phyloP scores from a whole-genome alignment of 352 stramenopile species.

The Plasmopara viticola region DNA sequence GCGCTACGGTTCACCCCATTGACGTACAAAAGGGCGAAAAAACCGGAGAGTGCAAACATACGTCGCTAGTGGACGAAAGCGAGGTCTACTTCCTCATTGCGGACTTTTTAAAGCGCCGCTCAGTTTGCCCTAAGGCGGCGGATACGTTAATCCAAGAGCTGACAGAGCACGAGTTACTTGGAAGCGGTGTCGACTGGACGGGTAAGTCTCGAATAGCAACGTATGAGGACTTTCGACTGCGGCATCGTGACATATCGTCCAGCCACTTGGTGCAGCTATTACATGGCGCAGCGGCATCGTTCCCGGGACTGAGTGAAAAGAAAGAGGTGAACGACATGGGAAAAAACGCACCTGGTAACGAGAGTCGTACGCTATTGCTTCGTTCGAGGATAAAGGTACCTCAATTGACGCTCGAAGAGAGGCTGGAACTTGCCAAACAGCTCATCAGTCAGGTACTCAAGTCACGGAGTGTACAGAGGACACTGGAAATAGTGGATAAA shows the following conservation, averaged over 20 bases:
- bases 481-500: slow-evolving; percentile 47
- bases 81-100: slow-evolving; percentile 85
- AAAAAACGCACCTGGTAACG: slow-evolving; percentile 8
- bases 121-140: slow-evolving; percentile 53
- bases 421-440: slow-evolving; percentile 45
- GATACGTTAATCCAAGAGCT: slow-evolving; percentile 64
- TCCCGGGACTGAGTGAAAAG: slow-evolving; percentile 12
- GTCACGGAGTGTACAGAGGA: slow-evolving; percentile 40
- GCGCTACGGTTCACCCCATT: slow-evolving; percentile 1
- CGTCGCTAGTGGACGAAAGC: slow-evolving; percentile 24
- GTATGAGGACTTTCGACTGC: slow-evolving; percentile 71
- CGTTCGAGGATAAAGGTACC: slow-evolving; percentile 35
- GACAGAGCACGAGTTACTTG: slow-evolving; percentile 47
- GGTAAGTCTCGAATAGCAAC: slow-evolving; percentile 38
- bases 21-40: slow-evolving; percentile 14
- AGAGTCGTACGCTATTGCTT: slow-evolving; percentile 48
- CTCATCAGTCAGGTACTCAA: slow-evolving; percentile 45
- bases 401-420: slow-evolving; percentile 28
- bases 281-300: slow-evolving; percentile 21
- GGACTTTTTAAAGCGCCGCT: slow-evolving; percentile 71
- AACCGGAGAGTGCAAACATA: slow-evolving; percentile 3
- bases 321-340: slow-evolving; percentile 8
- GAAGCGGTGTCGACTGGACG: slow-evolving; percentile 59
- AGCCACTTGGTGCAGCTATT: slow-evolving; percentile 61
- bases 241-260: slow-evolving; percentile 62